Evolutionary conservation across 371 early-diverging fungal genomes (phyloP).

Genomic region (Blastocladiella emersonii): DNA sequence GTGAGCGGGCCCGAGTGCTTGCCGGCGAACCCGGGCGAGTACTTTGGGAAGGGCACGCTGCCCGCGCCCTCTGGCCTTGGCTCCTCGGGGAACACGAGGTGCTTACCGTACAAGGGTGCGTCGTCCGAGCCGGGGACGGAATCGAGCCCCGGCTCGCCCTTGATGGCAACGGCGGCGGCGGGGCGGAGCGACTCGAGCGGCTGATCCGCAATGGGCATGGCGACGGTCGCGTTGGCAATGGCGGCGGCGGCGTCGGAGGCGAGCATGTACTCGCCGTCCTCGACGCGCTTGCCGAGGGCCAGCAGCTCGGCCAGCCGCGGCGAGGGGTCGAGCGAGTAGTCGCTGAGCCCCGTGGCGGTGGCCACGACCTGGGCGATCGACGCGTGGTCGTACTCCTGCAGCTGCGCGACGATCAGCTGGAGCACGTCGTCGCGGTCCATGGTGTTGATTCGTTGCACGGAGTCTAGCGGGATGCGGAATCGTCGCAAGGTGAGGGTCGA

Average conservation of each 20-base stretch:
- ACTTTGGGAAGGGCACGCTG: background rate
- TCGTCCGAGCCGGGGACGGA: no score
- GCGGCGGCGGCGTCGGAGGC: no score
- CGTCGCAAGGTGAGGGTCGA: no score
- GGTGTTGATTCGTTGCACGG: background rate
- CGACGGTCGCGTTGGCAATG: no score
- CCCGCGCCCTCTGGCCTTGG: no score
- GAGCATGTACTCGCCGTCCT: background rate
- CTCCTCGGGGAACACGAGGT: background rate
- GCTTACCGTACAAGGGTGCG: no score
- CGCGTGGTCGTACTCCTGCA: background rate
- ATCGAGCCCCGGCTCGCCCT: no score
- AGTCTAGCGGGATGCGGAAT: no score
- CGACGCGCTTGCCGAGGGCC: background rate
- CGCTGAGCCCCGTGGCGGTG: background rate
- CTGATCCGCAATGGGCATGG: no score
- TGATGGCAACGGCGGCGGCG: no score
- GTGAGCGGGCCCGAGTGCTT: background rate
- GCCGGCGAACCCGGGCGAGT: background rate
- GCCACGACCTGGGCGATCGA: slow-evolving; percentile 2
- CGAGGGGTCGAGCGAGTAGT: background rate
- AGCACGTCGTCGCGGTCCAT: background rate
- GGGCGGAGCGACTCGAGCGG: no score
- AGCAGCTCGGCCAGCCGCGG: background rate
- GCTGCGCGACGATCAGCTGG: background rate